phyloP scores from a whole-genome alignment of 352 stramenopile genomes.

The Thalassiosira ordinaria region DNA sequence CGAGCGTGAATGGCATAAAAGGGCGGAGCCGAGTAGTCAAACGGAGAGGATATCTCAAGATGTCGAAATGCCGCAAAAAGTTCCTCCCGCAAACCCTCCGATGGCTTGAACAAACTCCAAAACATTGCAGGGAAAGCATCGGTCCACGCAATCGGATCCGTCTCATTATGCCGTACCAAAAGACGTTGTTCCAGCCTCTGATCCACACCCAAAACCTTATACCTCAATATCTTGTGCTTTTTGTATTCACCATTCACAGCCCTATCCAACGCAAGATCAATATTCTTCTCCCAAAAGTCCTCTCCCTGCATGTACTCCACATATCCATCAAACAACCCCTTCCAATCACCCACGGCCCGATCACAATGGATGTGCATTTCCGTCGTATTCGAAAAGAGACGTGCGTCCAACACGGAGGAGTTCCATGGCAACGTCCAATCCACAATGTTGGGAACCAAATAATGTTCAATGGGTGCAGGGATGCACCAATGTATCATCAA shows the following conservation, averaged over 20 bases:
- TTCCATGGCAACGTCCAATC: conserved; percentile 58
- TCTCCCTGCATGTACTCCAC: conserved; percentile 27
- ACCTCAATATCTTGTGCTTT: conserved; percentile 49
- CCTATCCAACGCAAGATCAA: conserved; percentile 48
- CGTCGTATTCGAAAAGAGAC: background rate
- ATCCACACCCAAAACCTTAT: conserved; percentile 63
- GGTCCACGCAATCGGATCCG: conserved; percentile 46
- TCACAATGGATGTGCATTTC: conserved; percentile 41
- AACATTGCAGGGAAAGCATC: conserved; percentile 64
- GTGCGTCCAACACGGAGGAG: background rate
- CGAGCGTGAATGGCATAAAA: conserved; percentile 59
- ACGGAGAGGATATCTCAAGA: conserved; percentile 9
- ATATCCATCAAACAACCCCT: conserved; percentile 51
- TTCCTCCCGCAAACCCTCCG: conserved; percentile 25
- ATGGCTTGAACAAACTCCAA: conserved; percentile 59
- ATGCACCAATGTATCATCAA: conserved; percentile 65
- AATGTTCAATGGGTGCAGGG: conserved; percentile 56
- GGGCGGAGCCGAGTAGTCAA: conserved; percentile 21
- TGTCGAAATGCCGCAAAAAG: conserved; percentile 7
- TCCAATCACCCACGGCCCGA: conserved; percentile 7
- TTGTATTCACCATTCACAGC: conserved; percentile 39
- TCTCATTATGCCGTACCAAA: conserved; percentile 23
- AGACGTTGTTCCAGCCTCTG: conserved; percentile 44
- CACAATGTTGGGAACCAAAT: conserved; percentile 49
- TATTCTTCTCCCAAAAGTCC: conserved; percentile 56